A percentile compares a stretch with the other conserved stretches of the same genome.
phyloP scores from a whole-genome alignment of 495 filamentous ascomycete species.

The Penicillium antarcticum region DNA sequence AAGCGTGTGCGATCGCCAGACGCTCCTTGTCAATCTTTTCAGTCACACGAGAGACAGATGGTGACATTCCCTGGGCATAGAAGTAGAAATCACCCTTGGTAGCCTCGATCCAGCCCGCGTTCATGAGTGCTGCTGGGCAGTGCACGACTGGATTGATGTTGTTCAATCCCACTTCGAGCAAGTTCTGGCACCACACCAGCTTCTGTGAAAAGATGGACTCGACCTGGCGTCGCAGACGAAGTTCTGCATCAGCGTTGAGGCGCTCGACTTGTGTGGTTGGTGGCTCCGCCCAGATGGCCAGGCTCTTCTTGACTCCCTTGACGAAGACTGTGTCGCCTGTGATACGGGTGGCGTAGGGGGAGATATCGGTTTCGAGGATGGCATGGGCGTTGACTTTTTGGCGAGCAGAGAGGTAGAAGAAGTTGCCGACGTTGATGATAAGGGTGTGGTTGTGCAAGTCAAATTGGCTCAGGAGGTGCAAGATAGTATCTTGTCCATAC shows the following conservation, averaged over 20 bases:
- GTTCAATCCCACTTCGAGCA: constrained; percentile 17
- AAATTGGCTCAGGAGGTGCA: constrained; percentile 9
- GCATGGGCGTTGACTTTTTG: constrained; percentile 14
- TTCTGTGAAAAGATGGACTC: constrained; percentile 15
- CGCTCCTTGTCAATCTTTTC: constrained; percentile 15
- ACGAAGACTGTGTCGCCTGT: constrained; percentile 9
- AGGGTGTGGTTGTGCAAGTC: constrained; percentile 14
- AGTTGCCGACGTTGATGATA: constrained; percentile 20
- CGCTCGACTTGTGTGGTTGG: constrained; percentile 10
- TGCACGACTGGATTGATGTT: constrained; percentile 21
- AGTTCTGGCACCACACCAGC: constrained; percentile 12
- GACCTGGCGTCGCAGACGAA: constrained; percentile 8
- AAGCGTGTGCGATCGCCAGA: constrained; percentile 14
- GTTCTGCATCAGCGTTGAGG: constrained; percentile 3
- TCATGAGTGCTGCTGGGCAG: constrained; percentile 17
- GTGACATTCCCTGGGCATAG: constrained; percentile 19
- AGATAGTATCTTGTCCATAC: constrained; percentile 15
- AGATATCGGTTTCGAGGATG: constrained; percentile 19
- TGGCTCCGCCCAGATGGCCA: constrained; percentile 16
- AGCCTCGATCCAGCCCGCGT: constrained; percentile 18
- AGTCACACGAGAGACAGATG: constrained; percentile 13
- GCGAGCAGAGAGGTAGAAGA: constrained; percentile 18
- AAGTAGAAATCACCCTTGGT: constrained; percentile 21
- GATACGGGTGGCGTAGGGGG: constrained; percentile 16
- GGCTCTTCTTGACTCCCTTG: constrained; percentile 16